phyloP scores from a whole-genome alignment of 1,139 yeast genomes.

The Taphrina pruni region DNA sequence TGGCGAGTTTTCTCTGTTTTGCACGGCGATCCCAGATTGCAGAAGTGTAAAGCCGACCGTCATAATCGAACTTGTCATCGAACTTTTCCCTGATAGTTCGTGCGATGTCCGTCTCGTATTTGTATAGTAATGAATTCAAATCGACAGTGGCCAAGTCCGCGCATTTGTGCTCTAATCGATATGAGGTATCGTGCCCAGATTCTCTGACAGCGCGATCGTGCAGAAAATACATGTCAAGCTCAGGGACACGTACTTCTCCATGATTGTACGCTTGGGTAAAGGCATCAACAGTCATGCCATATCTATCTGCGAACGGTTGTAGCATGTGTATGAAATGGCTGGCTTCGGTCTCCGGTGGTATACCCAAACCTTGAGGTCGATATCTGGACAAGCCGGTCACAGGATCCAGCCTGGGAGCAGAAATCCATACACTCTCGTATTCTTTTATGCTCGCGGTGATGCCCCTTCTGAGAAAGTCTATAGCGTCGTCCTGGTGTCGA shows the following conservation, averaged over 20 bases:
- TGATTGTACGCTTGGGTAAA: slow-evolving; percentile 74
- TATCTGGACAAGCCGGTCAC: slow-evolving; percentile 86
- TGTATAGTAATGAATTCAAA: slow-evolving; percentile 81
- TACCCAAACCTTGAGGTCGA: slow-evolving; percentile 86
- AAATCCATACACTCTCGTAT: slow-evolving; percentile 79
- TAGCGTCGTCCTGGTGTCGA: slow-evolving; percentile 54
- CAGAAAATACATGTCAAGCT: slow-evolving; percentile 80
- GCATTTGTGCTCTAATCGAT: slow-evolving; percentile 86
- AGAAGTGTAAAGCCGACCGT: slow-evolving; percentile 57
- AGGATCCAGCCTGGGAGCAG: slow-evolving; percentile 73
- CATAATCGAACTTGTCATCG: slow-evolving; percentile 56
- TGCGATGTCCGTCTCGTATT: slow-evolving; percentile 88
- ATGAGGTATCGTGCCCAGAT: slow-evolving; percentile 94
- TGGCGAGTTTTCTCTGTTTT: slow-evolving; percentile 59
- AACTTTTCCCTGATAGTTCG: slow-evolving; percentile 64
- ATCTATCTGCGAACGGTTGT: slow-evolving; percentile 69
- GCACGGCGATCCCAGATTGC: slow-evolving; percentile 68
- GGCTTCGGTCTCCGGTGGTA: slow-evolving; percentile 96
- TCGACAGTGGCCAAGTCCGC: slow-evolving; percentile 92
- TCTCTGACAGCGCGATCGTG: slow-evolving; percentile 97
- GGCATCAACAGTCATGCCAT: slow-evolving; percentile 67
- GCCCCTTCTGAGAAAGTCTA: slow-evolving; percentile 69
- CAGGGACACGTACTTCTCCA: slow-evolving; percentile 72
- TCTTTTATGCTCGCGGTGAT: slow-evolving; percentile 83
- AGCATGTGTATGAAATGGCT: slow-evolving; percentile 81